Percentiles rank a stretch among this genome's conserved stretches.
These are phyloP conservation scores for Clavaria fumosa DNA, from an alignment of 768 basidiomycete species.

Conservation along the genomic window DNA sequence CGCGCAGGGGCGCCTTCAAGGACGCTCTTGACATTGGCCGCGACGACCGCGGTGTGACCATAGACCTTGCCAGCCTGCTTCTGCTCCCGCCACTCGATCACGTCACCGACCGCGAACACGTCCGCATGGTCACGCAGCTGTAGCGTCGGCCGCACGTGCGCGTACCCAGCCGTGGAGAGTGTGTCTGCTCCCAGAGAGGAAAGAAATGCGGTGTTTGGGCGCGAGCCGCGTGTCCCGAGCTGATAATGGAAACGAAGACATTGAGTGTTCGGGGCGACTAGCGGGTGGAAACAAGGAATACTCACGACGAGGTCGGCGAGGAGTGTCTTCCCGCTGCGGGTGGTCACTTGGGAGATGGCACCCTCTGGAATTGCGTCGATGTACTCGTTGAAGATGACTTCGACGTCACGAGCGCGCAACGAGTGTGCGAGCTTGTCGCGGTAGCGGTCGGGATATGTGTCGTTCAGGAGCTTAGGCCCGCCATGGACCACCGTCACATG, in stretches of 20 bases:
- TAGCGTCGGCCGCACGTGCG: constrained; percentile 42
- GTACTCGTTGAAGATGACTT: constrained; percentile 36
- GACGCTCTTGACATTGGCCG: constrained; percentile 32
- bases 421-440: constrained; percentile 31
- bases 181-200: constrained; percentile 22
- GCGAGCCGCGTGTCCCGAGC: constrained; percentile 26
- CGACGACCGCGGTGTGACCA: constrained; percentile 30
- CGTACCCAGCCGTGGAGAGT: constrained; percentile 26
- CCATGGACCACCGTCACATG: constrained; percentile 48
- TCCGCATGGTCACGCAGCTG: constrained; percentile 34
- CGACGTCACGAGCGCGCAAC: constrained; percentile 29
- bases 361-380: constrained; percentile 30
- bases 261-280: neutral
- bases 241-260: constrained; percentile 6
- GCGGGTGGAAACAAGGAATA: constrained; percentile 1
- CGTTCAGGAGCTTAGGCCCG: constrained; percentile 36
- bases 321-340: constrained; percentile 34
- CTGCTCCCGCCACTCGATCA: constrained; percentile 47
- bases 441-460: constrained; percentile 37
- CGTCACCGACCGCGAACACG: constrained; percentile 54
- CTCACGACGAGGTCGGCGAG: constrained; percentile 45
- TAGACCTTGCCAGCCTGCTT: constrained; percentile 35
- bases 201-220: constrained; percentile 40
- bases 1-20: constrained; percentile 24
- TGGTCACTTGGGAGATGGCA: constrained; percentile 25